Evolutionary conservation across 1,284 basidiomycete genomes (phyloP).

Genomic region (Volvariella volvacea): DNA sequence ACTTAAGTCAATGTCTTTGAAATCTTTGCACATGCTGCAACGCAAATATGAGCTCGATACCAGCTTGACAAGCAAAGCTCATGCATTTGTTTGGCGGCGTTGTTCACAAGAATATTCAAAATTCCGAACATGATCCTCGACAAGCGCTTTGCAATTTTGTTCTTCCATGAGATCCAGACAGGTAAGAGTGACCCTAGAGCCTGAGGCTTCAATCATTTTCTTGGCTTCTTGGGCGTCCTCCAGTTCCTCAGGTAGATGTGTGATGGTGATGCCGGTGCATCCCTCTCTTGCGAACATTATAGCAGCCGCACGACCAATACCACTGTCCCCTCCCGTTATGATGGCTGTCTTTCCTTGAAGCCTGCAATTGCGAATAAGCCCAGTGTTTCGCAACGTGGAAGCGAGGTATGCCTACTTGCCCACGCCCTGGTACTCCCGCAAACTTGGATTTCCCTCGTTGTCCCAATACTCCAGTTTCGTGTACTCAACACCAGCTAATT

Average conservation of each 20-base stretch:
- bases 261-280: constrained; percentile 51
- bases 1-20: constrained; percentile 42
- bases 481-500: constrained; percentile 43
- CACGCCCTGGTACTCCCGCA: constrained; percentile 42
- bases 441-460: constrained; percentile 48
- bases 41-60: background rate
- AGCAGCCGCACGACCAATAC: constrained; percentile 55
- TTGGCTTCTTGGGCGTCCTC: constrained; percentile 48
- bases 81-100: constrained; percentile 54
- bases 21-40: constrained; percentile 20
- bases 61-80: constrained; percentile 1
- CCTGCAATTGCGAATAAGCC: constrained; percentile 14
- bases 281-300: constrained; percentile 62
- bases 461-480: constrained; percentile 52
- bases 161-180: constrained; percentile 37
- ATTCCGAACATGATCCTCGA: constrained; percentile 43
- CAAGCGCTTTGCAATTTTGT: constrained; percentile 30
- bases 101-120: constrained; percentile 58
- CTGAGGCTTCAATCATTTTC: constrained; percentile 34
- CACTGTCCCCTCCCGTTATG: constrained; percentile 50
- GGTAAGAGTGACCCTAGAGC: constrained; percentile 38
- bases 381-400: background rate
- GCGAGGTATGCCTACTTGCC: constrained; percentile 26
- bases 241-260: constrained; percentile 56
- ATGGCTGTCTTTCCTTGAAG: constrained; percentile 53